Base-by-base conservation (phyloP, 768 basidiomycete species). In the Lactarius quietus region DNA sequence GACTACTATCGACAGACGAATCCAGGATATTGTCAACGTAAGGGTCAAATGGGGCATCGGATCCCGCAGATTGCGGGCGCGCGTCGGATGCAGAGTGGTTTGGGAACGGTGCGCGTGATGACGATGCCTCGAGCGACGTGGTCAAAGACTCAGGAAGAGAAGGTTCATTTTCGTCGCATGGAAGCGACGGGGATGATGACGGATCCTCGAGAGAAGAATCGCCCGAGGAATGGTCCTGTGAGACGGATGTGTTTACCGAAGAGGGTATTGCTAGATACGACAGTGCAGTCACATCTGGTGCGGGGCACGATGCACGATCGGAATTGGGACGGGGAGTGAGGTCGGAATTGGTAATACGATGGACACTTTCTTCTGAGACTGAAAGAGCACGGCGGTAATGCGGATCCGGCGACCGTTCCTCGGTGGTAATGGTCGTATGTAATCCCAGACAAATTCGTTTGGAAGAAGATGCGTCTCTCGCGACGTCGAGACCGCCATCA, bases 1-100 rank as follows among this genome's bases (percentile, higher is more conserved):
- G 29, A 48, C 55, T 57, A 15, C 38, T 23, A 48, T 57, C 60
- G 26, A 60, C 61, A n/a, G 55, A 39, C 20, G 48, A 65, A 61
- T 61, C 64, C 26, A 26, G 26, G 6, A 38, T n/a, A 28, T 41
- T 57, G 29, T 61, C 64, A 15, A 57, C 23, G 45, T 20, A 55
- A 10, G 29, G 59, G 7, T 18, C 23, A 41, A 43, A 26, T 35
- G 20, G 59, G n/a, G 36, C 59, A 6, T 41, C 45, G 26, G 29
- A 31, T 20, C 51, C 45, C 33, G 48, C 38, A 8, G 29, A 33
- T 20, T 41, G 17, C 12, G 48, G 26, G 10, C 14, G 17, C 28
- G 7, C 23, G 8, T 26, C 41, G 29, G 15, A 6, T 6, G 23
- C 20, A 51, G 18, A 15, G 51, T 35, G 7, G 48, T 23, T 55